phyloP scores from a whole-genome alignment of 768 basidiomycete species.

The Macrocybe gigantea region DNA sequence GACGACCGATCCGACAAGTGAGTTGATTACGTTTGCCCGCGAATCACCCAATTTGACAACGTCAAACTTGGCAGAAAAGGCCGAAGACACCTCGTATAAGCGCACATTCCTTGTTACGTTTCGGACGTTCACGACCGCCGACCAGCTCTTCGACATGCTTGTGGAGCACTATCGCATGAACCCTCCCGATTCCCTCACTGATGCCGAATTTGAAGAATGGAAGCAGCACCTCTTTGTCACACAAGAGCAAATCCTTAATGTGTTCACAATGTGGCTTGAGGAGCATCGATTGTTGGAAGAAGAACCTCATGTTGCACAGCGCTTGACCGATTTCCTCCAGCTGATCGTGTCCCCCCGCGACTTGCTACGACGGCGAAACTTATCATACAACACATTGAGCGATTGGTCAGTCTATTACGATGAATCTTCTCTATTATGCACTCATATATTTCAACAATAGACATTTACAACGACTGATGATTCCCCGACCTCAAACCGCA shows the following conservation, averaged over 20 bases:
- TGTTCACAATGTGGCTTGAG: constrained; percentile 59
- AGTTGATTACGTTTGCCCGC: constrained; percentile 20
- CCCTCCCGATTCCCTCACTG: constrained; percentile 41
- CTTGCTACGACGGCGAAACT: constrained; percentile 40
- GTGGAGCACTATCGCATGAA: constrained; percentile 56
- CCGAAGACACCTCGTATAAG: constrained; percentile 33
- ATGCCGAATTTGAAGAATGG: constrained; percentile 60
- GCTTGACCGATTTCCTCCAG: constrained; percentile 50
- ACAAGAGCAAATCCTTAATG: constrained; percentile 52
- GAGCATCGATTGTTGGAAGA: constrained; percentile 57
- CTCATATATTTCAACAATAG: background rate
- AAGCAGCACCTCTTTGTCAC: constrained; percentile 55
- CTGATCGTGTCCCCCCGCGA: constrained; percentile 30
- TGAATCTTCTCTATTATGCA: constrained; percentile 3
- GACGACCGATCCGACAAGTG: constrained; percentile 46
- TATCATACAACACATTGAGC: constrained; percentile 47
- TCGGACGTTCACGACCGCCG: constrained; percentile 69
- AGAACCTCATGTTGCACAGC: constrained; percentile 54
- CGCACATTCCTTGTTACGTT: constrained; percentile 80
- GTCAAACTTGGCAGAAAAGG: constrained; percentile 8
- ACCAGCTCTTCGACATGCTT: constrained; percentile 63
- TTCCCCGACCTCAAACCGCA: too few relatives aligned
- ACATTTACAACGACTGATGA: too few relatives aligned
- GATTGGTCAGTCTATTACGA: constrained; percentile 36
- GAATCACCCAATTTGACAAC: background rate